Evolutionary conservation across 2,329 filamentous ascomycete genomes (phyloP).

Genomic region (Zasmidium cellare): DNA sequence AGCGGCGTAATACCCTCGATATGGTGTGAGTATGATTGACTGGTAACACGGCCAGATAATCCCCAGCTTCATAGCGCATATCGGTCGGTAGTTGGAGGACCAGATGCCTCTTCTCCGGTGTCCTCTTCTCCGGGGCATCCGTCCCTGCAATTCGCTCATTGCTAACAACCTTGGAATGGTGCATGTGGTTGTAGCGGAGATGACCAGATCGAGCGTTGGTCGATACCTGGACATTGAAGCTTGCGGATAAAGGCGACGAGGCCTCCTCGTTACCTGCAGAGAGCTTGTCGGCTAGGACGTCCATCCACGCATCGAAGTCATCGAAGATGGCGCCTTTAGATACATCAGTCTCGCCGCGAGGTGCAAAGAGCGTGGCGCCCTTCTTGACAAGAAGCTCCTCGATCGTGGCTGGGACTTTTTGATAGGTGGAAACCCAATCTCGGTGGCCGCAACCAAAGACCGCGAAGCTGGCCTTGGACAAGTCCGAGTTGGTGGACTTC

Average conservation of each 20-base stretch:
- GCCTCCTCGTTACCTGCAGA: not conserved
- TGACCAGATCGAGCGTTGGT: conserved; percentile 56
- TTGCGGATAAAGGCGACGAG: not conserved
- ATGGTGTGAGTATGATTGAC: conserved; percentile 66
- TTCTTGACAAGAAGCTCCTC: conserved; percentile 55
- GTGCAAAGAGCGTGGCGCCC: conserved; percentile 46
- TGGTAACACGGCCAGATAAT: conserved; percentile 67
- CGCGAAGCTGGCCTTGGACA: conserved; percentile 60
- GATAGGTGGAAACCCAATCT: conserved; percentile 63
- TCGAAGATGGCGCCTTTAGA: conserved; percentile 41
- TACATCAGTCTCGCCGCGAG: conserved; percentile 38
- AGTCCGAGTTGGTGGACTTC: conserved; percentile 36
- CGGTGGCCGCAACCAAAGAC: conserved; percentile 69
- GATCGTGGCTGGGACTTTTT: conserved; percentile 64
- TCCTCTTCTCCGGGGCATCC: conserved; percentile 58
- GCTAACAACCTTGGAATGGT: conserved; percentile 60
- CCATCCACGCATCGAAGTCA: conserved; percentile 41
- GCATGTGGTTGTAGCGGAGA: conserved; percentile 61
- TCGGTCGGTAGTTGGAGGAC: conserved; percentile 46
- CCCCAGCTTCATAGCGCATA: conserved; percentile 68
- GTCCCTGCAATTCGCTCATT: conserved; percentile 54
- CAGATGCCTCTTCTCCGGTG: conserved; percentile 60
- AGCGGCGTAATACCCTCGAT: conserved; percentile 63
- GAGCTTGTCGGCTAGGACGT: not conserved
- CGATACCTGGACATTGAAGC: conserved; percentile 47